phyloP scores from a whole-genome alignment of 805 yeast genomes.

The Tetrapisispora pingtungensis region DNA sequence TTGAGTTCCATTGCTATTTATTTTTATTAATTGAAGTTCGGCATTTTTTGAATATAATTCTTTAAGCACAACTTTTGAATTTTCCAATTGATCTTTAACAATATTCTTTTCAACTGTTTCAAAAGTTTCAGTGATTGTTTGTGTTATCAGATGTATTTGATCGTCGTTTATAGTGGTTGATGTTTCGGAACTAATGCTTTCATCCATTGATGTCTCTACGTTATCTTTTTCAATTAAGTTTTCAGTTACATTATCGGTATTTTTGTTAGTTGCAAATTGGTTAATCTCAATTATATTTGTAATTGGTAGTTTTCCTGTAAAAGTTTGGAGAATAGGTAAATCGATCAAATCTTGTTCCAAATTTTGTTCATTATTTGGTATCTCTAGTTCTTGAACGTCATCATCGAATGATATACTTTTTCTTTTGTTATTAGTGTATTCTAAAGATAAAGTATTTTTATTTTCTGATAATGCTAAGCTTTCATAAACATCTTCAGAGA shows the following conservation, averaged over 20 bases:
- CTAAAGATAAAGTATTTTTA: neutral
- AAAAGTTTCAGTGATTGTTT: neutral
- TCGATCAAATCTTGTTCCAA: neutral
- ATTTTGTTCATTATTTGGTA: neutral
- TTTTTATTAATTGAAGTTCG: neutral
- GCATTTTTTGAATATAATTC: neutral
- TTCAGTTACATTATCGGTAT: neutral
- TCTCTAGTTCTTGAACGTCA: neutral
- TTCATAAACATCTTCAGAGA: neutral
- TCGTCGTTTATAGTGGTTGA: neutral
- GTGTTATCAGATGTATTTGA: slow-evolving; percentile 1
- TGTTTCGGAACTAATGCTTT: neutral
- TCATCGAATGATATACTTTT: slow-evolving; percentile 2
- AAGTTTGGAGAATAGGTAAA: neutral
- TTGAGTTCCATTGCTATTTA: neutral
- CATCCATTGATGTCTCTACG: neutral
- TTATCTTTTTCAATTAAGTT: neutral
- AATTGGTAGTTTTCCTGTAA: neutral
- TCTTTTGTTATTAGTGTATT: neutral
- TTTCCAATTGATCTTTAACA: neutral
- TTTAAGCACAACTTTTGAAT: neutral
- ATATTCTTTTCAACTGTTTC: neutral
- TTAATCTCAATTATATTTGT: slow-evolving; percentile 1
- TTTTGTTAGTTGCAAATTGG: neutral
- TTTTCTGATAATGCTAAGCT: neutral